Evolutionary conservation across 495 filamentous ascomycete species (phyloP).

Genomic region (Hyaloscypha variabilis): DNA sequence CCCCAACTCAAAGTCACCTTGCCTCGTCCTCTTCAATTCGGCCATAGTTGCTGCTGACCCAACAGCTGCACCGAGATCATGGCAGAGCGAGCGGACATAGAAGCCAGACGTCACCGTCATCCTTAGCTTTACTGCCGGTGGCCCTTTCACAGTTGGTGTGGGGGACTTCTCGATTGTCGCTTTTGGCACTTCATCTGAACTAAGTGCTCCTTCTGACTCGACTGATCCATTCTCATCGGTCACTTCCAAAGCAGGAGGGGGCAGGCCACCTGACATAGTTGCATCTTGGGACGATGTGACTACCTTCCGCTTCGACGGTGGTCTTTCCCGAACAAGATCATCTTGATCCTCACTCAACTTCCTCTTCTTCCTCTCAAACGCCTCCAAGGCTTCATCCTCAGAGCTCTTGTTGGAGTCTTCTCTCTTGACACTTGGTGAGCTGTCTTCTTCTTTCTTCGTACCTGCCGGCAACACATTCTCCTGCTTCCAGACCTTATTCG

Average conservation of each 20-base stretch:
- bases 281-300: slow-evolving; percentile 35
- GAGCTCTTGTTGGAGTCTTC: neutral
- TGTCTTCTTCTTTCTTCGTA: neutral
- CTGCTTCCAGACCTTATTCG: slow-evolving; percentile 66
- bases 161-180: slow-evolving; percentile 2
- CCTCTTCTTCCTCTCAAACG: slow-evolving; percentile 49
- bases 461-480: slow-evolving; percentile 31
- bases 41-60: slow-evolving; percentile 87
- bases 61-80: slow-evolving; percentile 85
- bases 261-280: slow-evolving; percentile 55
- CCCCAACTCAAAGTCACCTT: slow-evolving; percentile 74
- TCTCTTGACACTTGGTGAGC: neutral
- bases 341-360: slow-evolving; percentile 40
- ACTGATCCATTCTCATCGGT: neutral
- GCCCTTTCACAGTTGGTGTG: slow-evolving; percentile 36
- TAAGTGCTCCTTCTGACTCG: neutral
- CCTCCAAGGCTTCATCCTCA: slow-evolving; percentile 35
- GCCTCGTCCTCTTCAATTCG: slow-evolving; percentile 75
- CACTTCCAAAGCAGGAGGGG: slow-evolving; percentile 14
- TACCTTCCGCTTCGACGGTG: slow-evolving; percentile 35
- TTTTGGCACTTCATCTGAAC: neutral
- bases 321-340: slow-evolving; percentile 36
- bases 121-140: slow-evolving; percentile 76
- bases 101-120: slow-evolving; percentile 97
- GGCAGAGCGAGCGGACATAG: slow-evolving; percentile 92